phyloP scores from a whole-genome alignment of 2,329 filamentous ascomycete species.

The Neurospora sp. region DNA sequence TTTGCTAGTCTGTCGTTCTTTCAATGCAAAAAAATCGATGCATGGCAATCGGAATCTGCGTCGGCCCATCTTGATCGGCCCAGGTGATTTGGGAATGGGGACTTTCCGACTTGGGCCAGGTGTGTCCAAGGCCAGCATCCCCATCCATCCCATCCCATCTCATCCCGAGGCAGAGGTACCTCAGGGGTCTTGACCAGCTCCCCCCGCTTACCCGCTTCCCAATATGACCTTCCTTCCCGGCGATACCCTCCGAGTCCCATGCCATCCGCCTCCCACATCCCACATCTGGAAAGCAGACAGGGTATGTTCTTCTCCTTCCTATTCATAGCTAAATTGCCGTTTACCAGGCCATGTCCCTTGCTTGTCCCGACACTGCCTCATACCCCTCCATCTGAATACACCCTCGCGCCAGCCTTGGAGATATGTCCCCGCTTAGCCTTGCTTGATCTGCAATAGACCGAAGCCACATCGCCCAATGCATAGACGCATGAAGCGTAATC shows the following conservation, averaged over 20 bases:
- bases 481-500: slow-evolving; percentile 21
- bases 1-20: neutral
- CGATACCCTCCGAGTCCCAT: neutral
- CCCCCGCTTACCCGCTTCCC: neutral
- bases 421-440: neutral
- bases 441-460: neutral
- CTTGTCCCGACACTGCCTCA: neutral
- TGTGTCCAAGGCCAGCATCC: neutral
- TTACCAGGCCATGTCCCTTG: neutral
- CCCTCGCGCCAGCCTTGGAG: neutral
- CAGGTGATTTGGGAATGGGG: neutral
- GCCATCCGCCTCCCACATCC: neutral
- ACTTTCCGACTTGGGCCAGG: neutral
- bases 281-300: neutral
- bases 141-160: neutral
- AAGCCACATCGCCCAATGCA: slow-evolving; percentile 8
- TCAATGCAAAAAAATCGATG: neutral
- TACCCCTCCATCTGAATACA: slow-evolving; percentile 1
- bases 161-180: neutral
- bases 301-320: neutral
- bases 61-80: neutral
- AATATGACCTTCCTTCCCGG: neutral
- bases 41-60: neutral
- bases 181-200: neutral
- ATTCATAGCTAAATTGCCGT: neutral